Conservation (phyloP, 257 asterid genomes). For the Jacaranda mimosifolia region DNA sequence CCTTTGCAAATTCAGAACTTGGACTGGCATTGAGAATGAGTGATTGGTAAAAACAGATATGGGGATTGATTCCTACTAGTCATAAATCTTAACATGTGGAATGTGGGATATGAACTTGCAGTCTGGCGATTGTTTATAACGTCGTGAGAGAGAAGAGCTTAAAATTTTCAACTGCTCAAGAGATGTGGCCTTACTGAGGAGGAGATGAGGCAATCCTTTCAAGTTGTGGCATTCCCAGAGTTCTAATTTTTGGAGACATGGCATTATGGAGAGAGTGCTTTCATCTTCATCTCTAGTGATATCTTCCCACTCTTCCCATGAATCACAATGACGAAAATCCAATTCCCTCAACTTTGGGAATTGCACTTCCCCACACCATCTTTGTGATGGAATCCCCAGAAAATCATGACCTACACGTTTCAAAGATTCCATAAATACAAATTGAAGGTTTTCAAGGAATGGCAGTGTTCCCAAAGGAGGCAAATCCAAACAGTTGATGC, state of each 20-base stretch:
- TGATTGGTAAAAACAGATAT: too few species aligned
- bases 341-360: not conserved
- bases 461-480: too few species aligned
- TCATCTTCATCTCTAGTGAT: not conserved
- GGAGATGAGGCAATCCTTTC: not conserved
- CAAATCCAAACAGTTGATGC: too few species aligned
- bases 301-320: slow-evolving; percentile 1
- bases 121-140: too few species aligned
- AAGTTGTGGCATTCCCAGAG: not conserved
- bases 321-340: not conserved
- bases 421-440: too few species aligned
- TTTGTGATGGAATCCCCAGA: not conserved
- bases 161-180: not conserved
- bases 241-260: not conserved
- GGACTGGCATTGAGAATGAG: too few species aligned
- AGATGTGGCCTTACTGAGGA: not conserved
- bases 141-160: too few species aligned
- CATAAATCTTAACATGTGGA: too few species aligned
- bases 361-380: not conserved
- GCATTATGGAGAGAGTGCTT: not conserved
- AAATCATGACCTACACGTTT: not conserved
- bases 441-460: too few species aligned
- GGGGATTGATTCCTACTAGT: too few species aligned
- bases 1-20: too few species aligned
- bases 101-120: too few species aligned